Evolutionary conservation across 495 filamentous ascomycete species (phyloP), one percentile per base, ranked within the genome.

Genomic region (Penicillium cataractarum): DNA sequence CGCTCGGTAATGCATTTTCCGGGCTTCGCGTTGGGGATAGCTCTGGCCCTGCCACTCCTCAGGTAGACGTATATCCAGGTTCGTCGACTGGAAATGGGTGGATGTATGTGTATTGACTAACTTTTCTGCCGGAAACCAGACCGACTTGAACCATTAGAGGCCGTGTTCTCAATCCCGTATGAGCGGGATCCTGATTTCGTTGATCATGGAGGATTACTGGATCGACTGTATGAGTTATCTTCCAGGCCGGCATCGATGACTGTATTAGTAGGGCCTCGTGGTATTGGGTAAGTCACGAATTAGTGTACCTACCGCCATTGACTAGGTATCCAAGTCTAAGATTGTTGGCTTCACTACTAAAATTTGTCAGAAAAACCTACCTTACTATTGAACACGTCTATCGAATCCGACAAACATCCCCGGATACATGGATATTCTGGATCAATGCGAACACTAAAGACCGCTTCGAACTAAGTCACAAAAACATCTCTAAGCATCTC

Each of bases 391-490:
- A 82, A 59, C 71, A 80, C 52, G 33, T 61, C 26, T 79, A 82
- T 56, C 69, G 52, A 57, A 53, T 64, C 9, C 72, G 68, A 63
- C 6, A 19, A 3, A 60, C 78, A 32, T 79, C 68, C 12, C 78
- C 75, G 1, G 57, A 71, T 19, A 82, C 71, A 27, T 82, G 73
- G 73, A 75, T 84, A 8, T 82, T 85, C 66, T 86, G 83, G 82
- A 62, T 84, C 1, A 74, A 80, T 64, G 76, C 77, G 0, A 76
- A 75, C 50, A 80, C 65, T 32, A 49, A 46, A 3, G 65, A 71
- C 10, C 71, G 78, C 4, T 79, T 81, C 37, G 72, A 78, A 64
- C 60, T 80, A 39, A 61, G 74, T 42, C 78, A 65, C 65, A 63
- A 64, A 40, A 71, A 74, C n/a, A 77, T 84, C 56, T 77, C 79